Conservation (phyloP, 805 yeast genomes). For the Millerago galiae region DNA sequence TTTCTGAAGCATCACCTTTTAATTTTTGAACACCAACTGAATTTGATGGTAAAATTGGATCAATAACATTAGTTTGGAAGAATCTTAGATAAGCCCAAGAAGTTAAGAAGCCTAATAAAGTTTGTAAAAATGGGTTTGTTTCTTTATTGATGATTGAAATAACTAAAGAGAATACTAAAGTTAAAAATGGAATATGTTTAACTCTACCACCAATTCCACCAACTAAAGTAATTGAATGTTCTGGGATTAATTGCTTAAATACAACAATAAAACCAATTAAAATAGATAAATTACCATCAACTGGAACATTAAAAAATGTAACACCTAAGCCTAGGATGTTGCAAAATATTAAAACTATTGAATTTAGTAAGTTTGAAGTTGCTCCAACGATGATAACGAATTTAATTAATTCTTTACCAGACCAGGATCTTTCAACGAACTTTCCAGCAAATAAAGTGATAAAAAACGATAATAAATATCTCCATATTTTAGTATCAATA, state of each 20-base stretch:
- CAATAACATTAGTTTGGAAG: constrained; percentile 52
- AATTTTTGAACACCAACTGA: constrained; percentile 30
- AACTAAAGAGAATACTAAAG: constrained; percentile 25
- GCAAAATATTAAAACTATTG: constrained; percentile 20
- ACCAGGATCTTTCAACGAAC: constrained; percentile 65
- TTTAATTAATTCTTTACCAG: constrained; percentile 42
- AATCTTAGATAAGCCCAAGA: constrained; percentile 79
- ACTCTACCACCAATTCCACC: constrained; percentile 47
- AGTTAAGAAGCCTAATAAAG: constrained; percentile 51
- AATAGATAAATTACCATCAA: constrained; percentile 50
- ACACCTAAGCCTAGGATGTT: constrained; percentile 21
- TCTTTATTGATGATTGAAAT: constrained; percentile 25
- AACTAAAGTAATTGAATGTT: constrained; percentile 46
- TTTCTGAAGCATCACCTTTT: constrained; percentile 85
- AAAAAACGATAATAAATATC: constrained; percentile 39
- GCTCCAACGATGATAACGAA: constrained; percentile 44
- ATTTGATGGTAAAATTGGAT: constrained; percentile 44
- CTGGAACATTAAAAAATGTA: constrained; percentile 32
- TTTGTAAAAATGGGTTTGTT: constrained; percentile 50
- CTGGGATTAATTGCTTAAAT: constrained; percentile 59
- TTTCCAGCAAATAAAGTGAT: constrained; percentile 54
- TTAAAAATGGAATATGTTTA: constrained; percentile 54
- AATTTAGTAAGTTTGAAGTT: constrained; percentile 42
- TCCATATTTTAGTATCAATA: constrained; percentile 47
- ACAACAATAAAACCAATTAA: constrained; percentile 55